Evolutionary conservation across 2,329 filamentous ascomycete genomes (phyloP), one percentile per base, ranked within the genome.

Genomic region (Delphinella strobiligena): DNA sequence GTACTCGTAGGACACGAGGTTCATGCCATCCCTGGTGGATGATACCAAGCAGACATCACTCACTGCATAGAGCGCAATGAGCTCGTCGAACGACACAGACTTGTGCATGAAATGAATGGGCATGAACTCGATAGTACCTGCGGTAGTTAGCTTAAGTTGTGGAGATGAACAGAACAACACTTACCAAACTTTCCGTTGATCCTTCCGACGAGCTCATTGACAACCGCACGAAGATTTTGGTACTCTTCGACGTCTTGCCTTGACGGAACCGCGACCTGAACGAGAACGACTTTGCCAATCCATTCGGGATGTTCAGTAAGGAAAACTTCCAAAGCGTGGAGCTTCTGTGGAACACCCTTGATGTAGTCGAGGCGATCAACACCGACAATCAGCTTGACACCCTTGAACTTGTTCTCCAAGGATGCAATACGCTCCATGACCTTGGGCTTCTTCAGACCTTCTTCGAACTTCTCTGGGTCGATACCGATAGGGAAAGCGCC

Each of bases 71-170:
- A 96, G 74, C 0, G 88, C 88, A 36, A 93, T 88, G 27, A 98
- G 76, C 64, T 96, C 91, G 51, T 95, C 87, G 51, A 96, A 95
- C 36, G 78, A 78, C 55, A 96, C 87, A 4, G 85, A 93, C 65
- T 95, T 93, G 67, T 96, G 91, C 54, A 96, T 79, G 67, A 95
- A 96, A 63, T 96, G 91, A 51, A 98, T 96, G 1, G 91, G 91
- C 82, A 93, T 95, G 66, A 95, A 96, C 61, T 96, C 89, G 54
- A 96, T 82, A 22, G 88, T 95, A 59, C 89, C 71, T 74, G 41
- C 14, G 8, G 19, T 22, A 31, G 37, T 38, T 19, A 36, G 12
- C 11, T 34, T 42, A 41, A 51, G 41, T 40, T 42, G 46, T 44
- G 36, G 31, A 5, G 45, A 2, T 5, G 12, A 10, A 18, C 3